A percentile compares a stretch with the other conserved stretches of the same genome.
Evolutionary conservation across 805 yeast genomes (phyloP).

Genomic region (Pichia gijzeniarum): DNA sequence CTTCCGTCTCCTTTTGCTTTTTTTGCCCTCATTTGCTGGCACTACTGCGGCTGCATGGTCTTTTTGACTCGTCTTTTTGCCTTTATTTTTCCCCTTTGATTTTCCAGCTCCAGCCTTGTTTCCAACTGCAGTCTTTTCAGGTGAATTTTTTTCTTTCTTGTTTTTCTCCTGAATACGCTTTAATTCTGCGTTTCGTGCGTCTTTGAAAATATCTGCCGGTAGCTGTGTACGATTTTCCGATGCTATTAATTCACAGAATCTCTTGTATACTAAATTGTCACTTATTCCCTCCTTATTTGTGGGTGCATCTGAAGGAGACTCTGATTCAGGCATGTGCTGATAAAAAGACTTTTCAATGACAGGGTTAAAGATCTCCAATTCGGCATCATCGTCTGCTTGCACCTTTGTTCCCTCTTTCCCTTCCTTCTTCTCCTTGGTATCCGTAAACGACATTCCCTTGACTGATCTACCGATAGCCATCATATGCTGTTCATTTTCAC

Average conservation of each 20-base stretch:
- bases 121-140: not conserved
- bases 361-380: constrained; percentile 26
- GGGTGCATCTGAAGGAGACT: constrained; percentile 5
- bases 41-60: too few relatives aligned
- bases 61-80: too few relatives aligned
- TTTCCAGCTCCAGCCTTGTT: constrained; percentile 1
- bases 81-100: too few relatives aligned
- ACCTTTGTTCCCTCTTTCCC: not conserved
- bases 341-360: constrained; percentile 32
- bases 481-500: constrained; percentile 27
- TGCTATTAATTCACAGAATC: not conserved
- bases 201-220: constrained; percentile 5
- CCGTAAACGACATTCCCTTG: constrained; percentile 23
- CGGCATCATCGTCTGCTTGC: not conserved
- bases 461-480: constrained; percentile 26
- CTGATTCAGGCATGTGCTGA: constrained; percentile 24
- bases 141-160: not conserved
- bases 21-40: too few relatives aligned
- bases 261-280: constrained; percentile 2
- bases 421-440: not conserved
- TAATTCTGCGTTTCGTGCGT: constrained; percentile 1
- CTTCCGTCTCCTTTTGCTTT: not conserved
- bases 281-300: constrained; percentile 5
- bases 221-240: not conserved
- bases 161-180: constrained; percentile 5